A percentile compares a stretch with the other conserved stretches of the same genome.
Evolutionary conservation across 768 basidiomycete species (phyloP).

Genomic region (Crepidotus variabilis): DNA sequence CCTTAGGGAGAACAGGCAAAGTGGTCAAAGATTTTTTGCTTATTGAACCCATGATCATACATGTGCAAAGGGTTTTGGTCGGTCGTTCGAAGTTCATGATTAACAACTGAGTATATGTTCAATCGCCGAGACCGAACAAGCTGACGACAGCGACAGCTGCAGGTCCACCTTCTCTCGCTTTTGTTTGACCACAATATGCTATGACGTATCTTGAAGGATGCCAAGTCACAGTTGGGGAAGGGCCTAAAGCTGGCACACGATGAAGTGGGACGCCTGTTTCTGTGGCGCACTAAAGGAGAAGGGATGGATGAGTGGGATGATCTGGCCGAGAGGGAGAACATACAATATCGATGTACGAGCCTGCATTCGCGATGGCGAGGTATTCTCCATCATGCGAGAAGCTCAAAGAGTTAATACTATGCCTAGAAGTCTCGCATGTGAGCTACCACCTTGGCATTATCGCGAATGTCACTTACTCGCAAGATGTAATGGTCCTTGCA

Average conservation of each 20-base stretch:
- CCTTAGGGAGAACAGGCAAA: no score
- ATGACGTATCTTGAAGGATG: slow-evolving; percentile 80
- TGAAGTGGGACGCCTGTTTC: slow-evolving; percentile 74
- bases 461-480: slow-evolving; percentile 57
- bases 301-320: slow-evolving; percentile 1
- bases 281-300: slow-evolving; percentile 59
- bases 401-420: slow-evolving; percentile 68
- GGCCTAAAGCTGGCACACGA: slow-evolving; percentile 68
- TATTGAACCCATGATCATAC: no score
- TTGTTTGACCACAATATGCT: slow-evolving; percentile 79
- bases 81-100: background rate
- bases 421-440: slow-evolving; percentile 32
- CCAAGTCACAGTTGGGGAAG: slow-evolving; percentile 77
- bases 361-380: slow-evolving; percentile 69
- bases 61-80: no score
- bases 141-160: slow-evolving; percentile 67
- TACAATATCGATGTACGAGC: slow-evolving; percentile 76
- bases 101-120: background rate
- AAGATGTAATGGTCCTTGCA: slow-evolving; percentile 67
- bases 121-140: slow-evolving; percentile 58
- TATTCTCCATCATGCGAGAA: slow-evolving; percentile 86
- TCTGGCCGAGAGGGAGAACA: slow-evolving; percentile 20
- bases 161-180: slow-evolving; percentile 59
- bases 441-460: background rate
- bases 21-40: no score